A percentile compares a stretch with the other conserved stretches of the same genome.
These are phyloP conservation scores for Ambrosiella xylebori DNA, from an alignment of 2,329 filamentous ascomycete species.

Conservation along the genomic window DNA sequence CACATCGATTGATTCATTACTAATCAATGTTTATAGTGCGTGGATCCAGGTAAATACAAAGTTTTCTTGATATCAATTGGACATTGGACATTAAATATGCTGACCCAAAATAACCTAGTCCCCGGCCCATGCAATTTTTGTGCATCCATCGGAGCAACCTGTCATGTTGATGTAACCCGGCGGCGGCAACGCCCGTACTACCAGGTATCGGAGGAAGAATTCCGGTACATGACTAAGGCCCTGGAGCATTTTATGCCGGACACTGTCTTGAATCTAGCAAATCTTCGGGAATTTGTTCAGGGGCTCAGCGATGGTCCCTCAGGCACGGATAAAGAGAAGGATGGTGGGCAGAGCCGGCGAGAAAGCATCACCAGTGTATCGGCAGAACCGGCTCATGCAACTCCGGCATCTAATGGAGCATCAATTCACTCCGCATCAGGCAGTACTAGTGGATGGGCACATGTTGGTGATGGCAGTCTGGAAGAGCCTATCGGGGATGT, in stretches of 20 bases:
- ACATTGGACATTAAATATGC: not conserved
- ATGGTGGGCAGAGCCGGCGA: not conserved
- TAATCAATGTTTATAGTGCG: conserved; percentile 9
- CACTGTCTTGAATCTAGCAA: conserved; percentile 16
- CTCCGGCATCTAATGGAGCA: not conserved
- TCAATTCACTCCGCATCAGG: not conserved
- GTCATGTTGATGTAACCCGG: conserved; percentile 18
- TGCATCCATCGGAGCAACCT: conserved; percentile 16
- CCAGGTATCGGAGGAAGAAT: conserved; percentile 18
- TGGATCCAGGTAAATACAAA: conserved; percentile 9
- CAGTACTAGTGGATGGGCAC: not conserved
- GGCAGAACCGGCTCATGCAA: not conserved
- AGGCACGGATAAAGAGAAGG: not conserved
- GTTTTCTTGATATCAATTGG: not conserved
- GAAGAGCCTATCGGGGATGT: not conserved
- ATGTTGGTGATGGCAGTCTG: not conserved
- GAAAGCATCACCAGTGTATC: not conserved
- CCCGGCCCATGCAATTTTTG: conserved; percentile 19
- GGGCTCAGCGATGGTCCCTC: not conserved
- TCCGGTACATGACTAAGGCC: conserved; percentile 18
- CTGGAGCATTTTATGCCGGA: conserved; percentile 18
- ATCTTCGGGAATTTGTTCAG: conserved; percentile 13
- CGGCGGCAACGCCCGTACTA: conserved; percentile 19
- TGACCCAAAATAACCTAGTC: conserved; percentile 11
- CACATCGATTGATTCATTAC: conserved; percentile 14